Conservation (phyloP, 768 basidiomycete genomes). For the Amanita rubescens region DNA sequence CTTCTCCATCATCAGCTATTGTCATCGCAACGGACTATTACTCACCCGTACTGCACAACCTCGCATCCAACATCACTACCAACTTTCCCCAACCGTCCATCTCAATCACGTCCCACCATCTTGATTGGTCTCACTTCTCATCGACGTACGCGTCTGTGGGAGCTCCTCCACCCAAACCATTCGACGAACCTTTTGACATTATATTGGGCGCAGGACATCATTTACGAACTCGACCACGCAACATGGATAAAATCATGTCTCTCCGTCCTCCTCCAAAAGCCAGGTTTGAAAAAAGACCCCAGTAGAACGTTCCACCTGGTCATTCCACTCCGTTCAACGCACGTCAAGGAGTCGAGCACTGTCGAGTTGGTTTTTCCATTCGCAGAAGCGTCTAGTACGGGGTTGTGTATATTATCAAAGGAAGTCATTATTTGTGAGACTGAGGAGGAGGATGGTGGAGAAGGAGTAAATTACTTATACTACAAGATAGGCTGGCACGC, state of each 20-base stretch:
- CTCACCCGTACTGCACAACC: conserved; percentile 63
- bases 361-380: conserved; percentile 48
- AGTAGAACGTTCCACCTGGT: conserved; percentile 61
- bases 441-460: conserved; percentile 19
- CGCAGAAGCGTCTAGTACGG: conserved; percentile 34
- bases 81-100: conserved; percentile 35
- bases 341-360: conserved; percentile 47
- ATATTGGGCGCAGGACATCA: conserved; percentile 77
- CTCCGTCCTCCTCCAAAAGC: background rate
- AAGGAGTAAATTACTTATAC: conserved; percentile 54
- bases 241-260: conserved; percentile 63
- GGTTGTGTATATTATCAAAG: conserved; percentile 45
- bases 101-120: conserved; percentile 19
- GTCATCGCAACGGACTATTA: conserved; percentile 77
- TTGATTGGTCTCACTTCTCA: conserved; percentile 57
- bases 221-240: conserved; percentile 71
- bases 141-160: background rate
- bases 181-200: conserved; percentile 48
- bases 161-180: background rate
- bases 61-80: conserved; percentile 46
- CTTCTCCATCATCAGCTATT: conserved; percentile 12
- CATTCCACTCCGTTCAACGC: conserved; percentile 67
- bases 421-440: conserved; percentile 50
- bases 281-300: conserved; percentile 5
- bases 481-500: conserved; percentile 81